Evolutionary conservation across 306 rosid species (phyloP), one percentile per base, ranked within the genome.

Genomic region (Acacia confusa): DNA sequence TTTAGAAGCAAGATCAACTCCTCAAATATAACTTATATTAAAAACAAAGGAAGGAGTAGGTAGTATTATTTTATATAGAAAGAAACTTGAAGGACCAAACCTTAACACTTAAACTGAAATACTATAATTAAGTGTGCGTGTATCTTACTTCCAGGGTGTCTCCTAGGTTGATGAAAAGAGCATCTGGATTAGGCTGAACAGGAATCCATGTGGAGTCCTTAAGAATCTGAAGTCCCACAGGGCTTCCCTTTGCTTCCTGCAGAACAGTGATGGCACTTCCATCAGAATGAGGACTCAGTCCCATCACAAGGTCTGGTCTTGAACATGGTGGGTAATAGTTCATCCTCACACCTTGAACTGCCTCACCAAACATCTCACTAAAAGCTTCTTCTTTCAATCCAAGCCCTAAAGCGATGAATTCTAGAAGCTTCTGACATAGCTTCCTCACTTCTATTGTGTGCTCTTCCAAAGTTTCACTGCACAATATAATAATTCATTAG

Each of bases 221-320:
- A 43, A 91, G 92, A 82, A 96, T 93, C 68, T 96, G 98, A 72
- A 96, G 98, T 34, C 99, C 98, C 69, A 91, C 88, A 17, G 97
- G 82, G 85, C 87, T 89, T 77, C 91, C 92, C 65, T 89, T 90
- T 71, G 95, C 90, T 83, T 96, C 97, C 78, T 96, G 99, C 77
- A 96, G 86, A 61, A 93, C 96, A 86, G 99, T 93, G 58, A 96
- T 89, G 38, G 97, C 99, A 84, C 98, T 96, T 81, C 98, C 99
- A 86, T 96, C 99, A 45, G 99, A 96, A 87, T 96, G 98, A 30
- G 99, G 98, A 74, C 99, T 96, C 53, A 96, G 89, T 16, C 99
- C 99, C 80, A 96, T 83, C 73, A 92, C 99, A 86, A 96, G 98
- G 87, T 96, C 99, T 70, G 99, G 98, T 68, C 98, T 92, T 4